phyloP scores from a whole-genome alignment of 2,329 filamentous ascomycete genomes.

The Paecilomyces formosus region DNA sequence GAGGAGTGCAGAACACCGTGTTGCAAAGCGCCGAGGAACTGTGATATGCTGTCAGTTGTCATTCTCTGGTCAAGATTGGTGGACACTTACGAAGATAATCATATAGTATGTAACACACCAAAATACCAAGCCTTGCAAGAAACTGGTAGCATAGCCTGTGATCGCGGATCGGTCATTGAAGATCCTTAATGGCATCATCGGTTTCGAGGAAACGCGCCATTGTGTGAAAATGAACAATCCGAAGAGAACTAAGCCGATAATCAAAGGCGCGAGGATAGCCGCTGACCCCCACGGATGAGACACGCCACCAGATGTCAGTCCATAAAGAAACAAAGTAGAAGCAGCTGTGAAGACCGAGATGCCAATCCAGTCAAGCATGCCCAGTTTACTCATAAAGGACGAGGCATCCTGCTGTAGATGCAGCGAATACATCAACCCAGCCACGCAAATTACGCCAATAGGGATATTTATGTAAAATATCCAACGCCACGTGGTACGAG shows the following conservation, averaged over 20 bases:
- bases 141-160: neutral
- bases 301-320: neutral
- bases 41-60: neutral
- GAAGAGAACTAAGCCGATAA: neutral
- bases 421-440: neutral
- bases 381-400: neutral
- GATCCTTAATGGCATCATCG: neutral
- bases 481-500: slow-evolving; percentile 18
- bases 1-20: neutral
- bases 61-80: neutral
- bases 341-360: neutral
- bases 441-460: slow-evolving; percentile 26
- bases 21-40: neutral
- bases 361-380: neutral
- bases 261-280: neutral
- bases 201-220: neutral
- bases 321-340: neutral
- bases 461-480: slow-evolving; percentile 19
- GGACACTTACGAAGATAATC: neutral
- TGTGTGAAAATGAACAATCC: neutral
- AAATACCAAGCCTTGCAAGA: neutral
- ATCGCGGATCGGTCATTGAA: neutral
- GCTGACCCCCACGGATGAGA: neutral
- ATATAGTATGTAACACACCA: neutral
- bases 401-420: neutral